Percentiles rank a stretch among this genome's conserved stretches.
These are phyloP conservation scores for Westerdykella sp. DNA, from an alignment of 2,329 filamentous ascomycete species.

Conservation along the genomic window DNA sequence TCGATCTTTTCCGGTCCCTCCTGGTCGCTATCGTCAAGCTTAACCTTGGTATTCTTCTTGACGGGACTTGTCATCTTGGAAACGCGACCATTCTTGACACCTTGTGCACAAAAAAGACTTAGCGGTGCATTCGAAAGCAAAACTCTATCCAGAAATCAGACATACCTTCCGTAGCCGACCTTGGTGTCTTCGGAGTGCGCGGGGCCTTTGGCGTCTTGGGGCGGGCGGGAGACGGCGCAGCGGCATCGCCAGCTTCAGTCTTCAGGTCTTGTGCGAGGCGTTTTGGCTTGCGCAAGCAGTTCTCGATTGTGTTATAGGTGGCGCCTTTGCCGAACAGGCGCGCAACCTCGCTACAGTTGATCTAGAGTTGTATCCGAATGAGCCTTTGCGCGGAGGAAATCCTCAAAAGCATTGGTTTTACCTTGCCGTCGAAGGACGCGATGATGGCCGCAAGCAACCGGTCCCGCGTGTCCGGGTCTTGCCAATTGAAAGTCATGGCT, in stretches of 20 bases:
- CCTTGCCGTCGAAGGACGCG: constrained; percentile 29
- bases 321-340: constrained; percentile 41
- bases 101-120: no score
- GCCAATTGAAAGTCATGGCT: constrained; percentile 35
- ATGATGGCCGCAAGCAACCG: constrained; percentile 39
- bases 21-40: no score
- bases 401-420: constrained; percentile 8
- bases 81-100: no score
- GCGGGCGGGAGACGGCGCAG: constrained; percentile 6
- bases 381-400: neutral
- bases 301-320: constrained; percentile 46
- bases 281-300: constrained; percentile 42
- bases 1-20: no score
- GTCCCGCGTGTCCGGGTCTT: constrained; percentile 30
- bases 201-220: neutral
- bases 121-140: no score
- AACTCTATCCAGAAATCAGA: neutral
- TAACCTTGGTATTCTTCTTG: no score
- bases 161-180: constrained; percentile 3
- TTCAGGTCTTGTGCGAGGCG: constrained; percentile 34
- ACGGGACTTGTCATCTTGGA: no score
- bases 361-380: constrained; percentile 26
- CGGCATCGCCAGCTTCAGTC: constrained; percentile 6
- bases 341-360: constrained; percentile 42
- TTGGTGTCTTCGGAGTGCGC: constrained; percentile 4